Percentiles rank a stretch among this genome's conserved stretches.
These are phyloP conservation scores for Solanum etuberosum DNA, from an alignment of 257 asterid genomes.

Conservation along the genomic window DNA sequence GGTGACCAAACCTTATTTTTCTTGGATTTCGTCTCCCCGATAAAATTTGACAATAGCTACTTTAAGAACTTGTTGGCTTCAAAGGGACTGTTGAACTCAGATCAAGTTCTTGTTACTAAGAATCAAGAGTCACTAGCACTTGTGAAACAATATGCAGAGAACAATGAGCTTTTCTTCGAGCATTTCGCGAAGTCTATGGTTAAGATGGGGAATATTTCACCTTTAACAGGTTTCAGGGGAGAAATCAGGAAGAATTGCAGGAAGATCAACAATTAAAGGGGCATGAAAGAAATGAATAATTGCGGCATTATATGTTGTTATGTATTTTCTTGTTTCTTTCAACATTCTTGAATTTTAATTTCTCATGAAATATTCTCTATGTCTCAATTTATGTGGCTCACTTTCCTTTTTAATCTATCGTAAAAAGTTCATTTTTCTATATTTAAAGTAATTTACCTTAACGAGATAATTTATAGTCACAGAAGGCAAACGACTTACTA, in stretches of 20 bases:
- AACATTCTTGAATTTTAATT: not conserved
- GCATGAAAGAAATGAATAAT: not conserved
- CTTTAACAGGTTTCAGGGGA: constrained; percentile 64
- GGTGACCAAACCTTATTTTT: constrained; percentile 66
- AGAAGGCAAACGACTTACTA: not conserved
- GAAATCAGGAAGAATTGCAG: constrained; percentile 73
- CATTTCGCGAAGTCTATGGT: constrained; percentile 71
- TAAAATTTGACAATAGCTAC: constrained; percentile 61
- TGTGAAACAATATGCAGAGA: constrained; percentile 62
- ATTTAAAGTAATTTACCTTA: too few relatives aligned
- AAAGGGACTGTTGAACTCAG: constrained; percentile 71
- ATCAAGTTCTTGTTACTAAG: constrained; percentile 64
- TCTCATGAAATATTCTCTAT: too few relatives aligned
- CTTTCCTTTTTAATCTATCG: too few relatives aligned
- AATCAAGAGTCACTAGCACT: constrained; percentile 40
- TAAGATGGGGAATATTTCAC: constrained; percentile 81
- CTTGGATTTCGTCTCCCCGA: constrained; percentile 54
- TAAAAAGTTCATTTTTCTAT: too few relatives aligned
- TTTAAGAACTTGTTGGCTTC: constrained; percentile 59
- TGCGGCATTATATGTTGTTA: not conserved
- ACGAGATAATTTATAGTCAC: not conserved
- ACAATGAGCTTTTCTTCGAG: constrained; percentile 47
- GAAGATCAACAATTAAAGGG: constrained; percentile 26
- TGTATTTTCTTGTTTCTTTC: not conserved
- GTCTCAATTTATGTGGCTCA: too few relatives aligned